Evolutionary conservation across 176 grass and related monocot genomes (phyloP).

Genomic region (Eragrostis nindensis): DNA sequence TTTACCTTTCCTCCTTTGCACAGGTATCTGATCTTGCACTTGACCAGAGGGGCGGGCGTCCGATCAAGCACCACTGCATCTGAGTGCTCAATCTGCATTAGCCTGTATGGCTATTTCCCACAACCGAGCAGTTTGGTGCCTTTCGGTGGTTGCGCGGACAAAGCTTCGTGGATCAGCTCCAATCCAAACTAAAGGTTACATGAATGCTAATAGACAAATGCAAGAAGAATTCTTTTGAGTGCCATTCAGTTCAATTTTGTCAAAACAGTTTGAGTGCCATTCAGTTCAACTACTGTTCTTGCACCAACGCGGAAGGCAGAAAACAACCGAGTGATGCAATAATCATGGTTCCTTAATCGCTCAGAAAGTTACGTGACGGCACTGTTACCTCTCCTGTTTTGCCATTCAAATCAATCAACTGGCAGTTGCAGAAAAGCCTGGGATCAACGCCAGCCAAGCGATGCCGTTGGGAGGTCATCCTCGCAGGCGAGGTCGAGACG

Average conservation of each 20-base stretch:
- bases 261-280: neutral
- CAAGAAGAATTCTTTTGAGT: neutral
- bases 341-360: neutral
- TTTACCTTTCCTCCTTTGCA: neutral
- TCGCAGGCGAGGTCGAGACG: neutral
- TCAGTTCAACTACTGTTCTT: neutral
- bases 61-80: neutral
- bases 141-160: neutral
- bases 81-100: neutral
- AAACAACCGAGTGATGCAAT: neutral
- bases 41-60: no score
- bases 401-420: neutral
- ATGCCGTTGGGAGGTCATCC: conserved; percentile 42
- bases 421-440: conserved; percentile 35
- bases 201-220: no score
- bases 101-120: no score
- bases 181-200: neutral
- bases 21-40: neutral
- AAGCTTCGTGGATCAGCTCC: neutral
- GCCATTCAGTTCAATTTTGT: neutral
- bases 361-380: conserved; percentile 17
- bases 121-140: no score
- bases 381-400: neutral
- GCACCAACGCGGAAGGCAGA: neutral
- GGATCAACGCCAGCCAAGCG: conserved; percentile 30